phyloP scores from a whole-genome alignment of 768 basidiomycete genomes.

The Lactarius pseudohatsudake region DNA sequence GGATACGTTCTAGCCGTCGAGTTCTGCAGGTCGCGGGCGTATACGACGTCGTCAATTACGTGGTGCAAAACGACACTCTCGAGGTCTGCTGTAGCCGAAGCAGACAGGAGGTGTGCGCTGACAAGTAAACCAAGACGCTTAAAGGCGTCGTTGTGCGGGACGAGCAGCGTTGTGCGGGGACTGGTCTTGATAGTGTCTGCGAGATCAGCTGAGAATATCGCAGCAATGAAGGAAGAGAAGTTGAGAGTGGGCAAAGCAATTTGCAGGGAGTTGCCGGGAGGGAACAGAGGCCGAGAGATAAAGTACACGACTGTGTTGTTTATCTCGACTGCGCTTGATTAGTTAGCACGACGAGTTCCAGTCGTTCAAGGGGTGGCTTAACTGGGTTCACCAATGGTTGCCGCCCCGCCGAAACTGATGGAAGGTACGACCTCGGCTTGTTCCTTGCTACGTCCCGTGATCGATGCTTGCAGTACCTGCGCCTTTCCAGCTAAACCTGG shows the following conservation, averaged over 20 bases:
- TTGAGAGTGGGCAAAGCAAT: constrained; percentile 81
- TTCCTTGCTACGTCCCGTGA: constrained; percentile 52
- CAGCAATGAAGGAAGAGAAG: constrained; percentile 87
- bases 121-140: constrained; percentile 79
- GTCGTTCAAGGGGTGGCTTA: constrained; percentile 34
- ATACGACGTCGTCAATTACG: constrained; percentile 71
- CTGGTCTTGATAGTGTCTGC: constrained; percentile 64
- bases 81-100: constrained; percentile 77
- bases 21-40: constrained; percentile 57
- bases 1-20: constrained; percentile 72
- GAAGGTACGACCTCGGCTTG: constrained; percentile 50
- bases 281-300: constrained; percentile 76
- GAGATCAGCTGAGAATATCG: constrained; percentile 82
- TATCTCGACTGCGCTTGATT: constrained; percentile 54
- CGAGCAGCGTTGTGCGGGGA: constrained; percentile 76
- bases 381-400: constrained; percentile 77
- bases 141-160: constrained; percentile 91
- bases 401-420: constrained; percentile 81
- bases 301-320: constrained; percentile 88
- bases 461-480: constrained; percentile 70
- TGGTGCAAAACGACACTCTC: constrained; percentile 88
- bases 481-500: constrained; percentile 63
- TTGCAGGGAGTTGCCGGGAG: constrained; percentile 78
- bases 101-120: constrained; percentile 79
- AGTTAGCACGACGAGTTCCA: constrained; percentile 13